Percentiles rank a stretch among this genome's conserved stretches.
Evolutionary conservation across 768 basidiomycete genomes (phyloP).

Genomic region (Tulasnella sp.): DNA sequence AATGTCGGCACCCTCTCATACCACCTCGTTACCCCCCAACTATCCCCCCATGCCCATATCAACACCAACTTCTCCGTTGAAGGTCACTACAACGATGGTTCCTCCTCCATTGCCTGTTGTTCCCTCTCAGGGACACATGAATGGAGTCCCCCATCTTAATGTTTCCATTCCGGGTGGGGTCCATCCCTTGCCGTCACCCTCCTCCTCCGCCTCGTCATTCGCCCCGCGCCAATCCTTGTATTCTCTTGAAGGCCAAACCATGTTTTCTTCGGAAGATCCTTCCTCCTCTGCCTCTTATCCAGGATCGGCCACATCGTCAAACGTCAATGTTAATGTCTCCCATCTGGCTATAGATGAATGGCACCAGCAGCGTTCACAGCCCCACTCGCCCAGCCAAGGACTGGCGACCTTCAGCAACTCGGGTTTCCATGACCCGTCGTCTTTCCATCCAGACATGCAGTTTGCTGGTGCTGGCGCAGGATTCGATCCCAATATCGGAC

Average conservation of each 20-base stretch:
- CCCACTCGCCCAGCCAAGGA: conserved; percentile 18
- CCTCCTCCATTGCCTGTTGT: conserved; percentile 22
- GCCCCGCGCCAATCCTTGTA: conserved; percentile 13
- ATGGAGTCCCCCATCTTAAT: conserved; percentile 21
- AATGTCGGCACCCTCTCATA: conserved; percentile 22
- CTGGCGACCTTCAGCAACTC: conserved; percentile 14
- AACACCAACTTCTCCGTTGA: conserved; percentile 20
- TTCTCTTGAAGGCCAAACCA: conserved; percentile 5
- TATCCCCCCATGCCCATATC: conserved; percentile 23
- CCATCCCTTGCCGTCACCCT: conserved; percentile 15
- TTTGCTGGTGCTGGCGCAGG: neutral
- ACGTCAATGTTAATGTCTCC: neutral
- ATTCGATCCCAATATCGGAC: neutral
- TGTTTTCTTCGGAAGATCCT: conserved; percentile 10
- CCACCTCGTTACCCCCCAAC: neutral
- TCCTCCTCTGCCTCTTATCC: neutral
- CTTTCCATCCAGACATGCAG: conserved; percentile 15
- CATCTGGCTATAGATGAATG: conserved; percentile 5
- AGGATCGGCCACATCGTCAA: conserved; percentile 16
- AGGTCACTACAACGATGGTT: conserved; percentile 9
- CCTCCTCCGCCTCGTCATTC: conserved; percentile 22
- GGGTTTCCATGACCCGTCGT: conserved; percentile 9
- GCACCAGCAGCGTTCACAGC: neutral
- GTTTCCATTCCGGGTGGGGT: neutral
- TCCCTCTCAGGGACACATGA: conserved; percentile 12